Evolutionary conservation across 495 filamentous ascomycete species (phyloP), one percentile per base, ranked within the genome.

Genomic region (Penicillium atrosanguineum): DNA sequence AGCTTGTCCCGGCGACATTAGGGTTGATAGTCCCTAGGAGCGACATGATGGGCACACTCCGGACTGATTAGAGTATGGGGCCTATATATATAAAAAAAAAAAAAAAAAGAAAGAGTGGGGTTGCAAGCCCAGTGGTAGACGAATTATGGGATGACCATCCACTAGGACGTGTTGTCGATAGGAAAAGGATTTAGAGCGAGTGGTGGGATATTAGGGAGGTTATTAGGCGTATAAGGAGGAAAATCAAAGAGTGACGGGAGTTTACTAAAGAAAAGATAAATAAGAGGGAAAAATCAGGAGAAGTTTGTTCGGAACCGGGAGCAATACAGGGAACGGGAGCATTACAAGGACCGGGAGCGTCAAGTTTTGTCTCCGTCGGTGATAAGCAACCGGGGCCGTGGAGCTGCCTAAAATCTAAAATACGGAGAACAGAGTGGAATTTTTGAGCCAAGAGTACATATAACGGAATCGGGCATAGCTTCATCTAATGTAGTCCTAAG

Each of bases 11-110:
- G n/a, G 62, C 56, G 12, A 66, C 19, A 53, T 69, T 69, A 23
- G 70, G 57, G 54, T 73, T 76, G 16, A 76, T 47, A 3, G 67
- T 72, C 61, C 71, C 71, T 41, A 74, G 45, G 28, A 74, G 62
- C 51, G 70, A 74, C 72, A 76, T 75, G 57, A 48, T 62, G 57
- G 45, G 51, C 50, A 14, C 16, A 49, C 40, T 49, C 31, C 11
- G 31, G 37, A 36, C 28, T n/a, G 34, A 16, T 29, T 29, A n/a
- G 20, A 37, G 4, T 15, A n/a, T 37, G 46, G 46, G 29, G 9
- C 29, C 6, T 31, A 42, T 42, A 21, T 18, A 20, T 15, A 40
- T 14, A 44, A 44, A n/a, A n/a, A n/a, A n/a, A n/a, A n/a, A n/a
- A n/a, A n/a, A n/a, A n/a, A n/a, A n/a, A n/a, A n/a, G n/a, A n/a